Evolutionary conservation across 163 green algal species (phyloP).

Genomic region (Volvox carteri): DNA sequence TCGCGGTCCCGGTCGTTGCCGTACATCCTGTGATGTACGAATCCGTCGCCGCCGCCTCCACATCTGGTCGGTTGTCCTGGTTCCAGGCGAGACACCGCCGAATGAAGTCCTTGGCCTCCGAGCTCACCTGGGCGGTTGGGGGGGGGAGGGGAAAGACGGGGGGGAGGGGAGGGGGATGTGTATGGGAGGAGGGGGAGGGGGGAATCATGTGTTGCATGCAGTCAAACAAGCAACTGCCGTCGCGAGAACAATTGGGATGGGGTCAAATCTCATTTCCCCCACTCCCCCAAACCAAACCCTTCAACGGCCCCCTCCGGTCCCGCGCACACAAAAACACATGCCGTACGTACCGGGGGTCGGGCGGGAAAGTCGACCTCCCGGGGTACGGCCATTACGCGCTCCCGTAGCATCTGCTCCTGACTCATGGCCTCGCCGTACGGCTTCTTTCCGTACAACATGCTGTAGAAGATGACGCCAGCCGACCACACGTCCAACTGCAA

Average conservation of each 20-base stretch:
- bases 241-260: neutral
- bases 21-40: conserved; percentile 30
- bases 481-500: conserved; percentile 96
- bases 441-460: conserved; percentile 94
- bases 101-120: conserved; percentile 90
- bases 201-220: neutral
- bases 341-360: conserved; percentile 73
- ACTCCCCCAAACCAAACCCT: neutral
- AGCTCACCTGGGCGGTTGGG: conserved; percentile 68
- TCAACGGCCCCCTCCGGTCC: neutral
- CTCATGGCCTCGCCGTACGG: conserved; percentile 89
- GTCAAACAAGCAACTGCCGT: neutral
- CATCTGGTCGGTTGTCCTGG: conserved; percentile 59
- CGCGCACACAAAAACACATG: neutral
- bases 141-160: neutral
- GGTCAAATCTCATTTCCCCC: neutral
- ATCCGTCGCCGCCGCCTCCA: conserved; percentile 45
- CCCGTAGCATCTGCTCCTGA: conserved; percentile 94
- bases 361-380: conserved; percentile 81
- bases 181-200: neutral
- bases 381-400: conserved; percentile 76
- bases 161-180: neutral
- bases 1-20: neutral
- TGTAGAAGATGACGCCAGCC: conserved; percentile 95
- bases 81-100: conserved; percentile 83